A percentile compares a stretch with the other conserved stretches of the same genome.
Evolutionary conservation across 768 basidiomycete species (phyloP).

Genomic region (Sarcomyxa edulis): DNA sequence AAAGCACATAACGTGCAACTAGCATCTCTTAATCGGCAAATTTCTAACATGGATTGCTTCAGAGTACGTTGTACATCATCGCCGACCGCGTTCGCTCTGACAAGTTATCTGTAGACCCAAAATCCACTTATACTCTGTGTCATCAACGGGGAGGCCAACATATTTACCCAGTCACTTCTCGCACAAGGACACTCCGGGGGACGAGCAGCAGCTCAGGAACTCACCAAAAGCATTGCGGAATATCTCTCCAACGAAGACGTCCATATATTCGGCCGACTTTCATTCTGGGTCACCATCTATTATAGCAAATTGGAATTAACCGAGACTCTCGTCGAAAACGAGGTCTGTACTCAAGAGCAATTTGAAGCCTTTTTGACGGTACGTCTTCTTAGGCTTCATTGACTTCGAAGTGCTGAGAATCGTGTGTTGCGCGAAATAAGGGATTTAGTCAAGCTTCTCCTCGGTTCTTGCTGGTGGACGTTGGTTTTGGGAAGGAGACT

Average conservation of each 20-base stretch:
- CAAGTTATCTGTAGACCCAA: slow-evolving; percentile 38
- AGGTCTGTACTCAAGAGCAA: slow-evolving; percentile 58
- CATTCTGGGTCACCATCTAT: slow-evolving; percentile 74
- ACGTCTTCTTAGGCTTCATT: slow-evolving; percentile 9
- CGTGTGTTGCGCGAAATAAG: slow-evolving; percentile 17
- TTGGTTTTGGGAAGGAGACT: slow-evolving; percentile 57
- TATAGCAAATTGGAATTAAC: slow-evolving; percentile 56
- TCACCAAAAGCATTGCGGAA: slow-evolving; percentile 66
- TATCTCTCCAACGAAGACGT: slow-evolving; percentile 60
- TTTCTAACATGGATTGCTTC: slow-evolving; percentile 52
- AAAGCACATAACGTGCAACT: slow-evolving; percentile 67
- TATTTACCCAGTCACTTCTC: slow-evolving; percentile 58
- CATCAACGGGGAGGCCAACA: slow-evolving; percentile 66
- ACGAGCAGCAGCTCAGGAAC: slow-evolving; percentile 52
- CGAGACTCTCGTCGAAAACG: slow-evolving; percentile 43
- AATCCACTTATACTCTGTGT: slow-evolving; percentile 69
- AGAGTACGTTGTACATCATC: slow-evolving; percentile 23
- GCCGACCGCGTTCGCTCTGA: neutral
- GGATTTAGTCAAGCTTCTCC: slow-evolving; percentile 74
- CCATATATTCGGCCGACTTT: slow-evolving; percentile 56
- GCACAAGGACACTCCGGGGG: slow-evolving; percentile 64
- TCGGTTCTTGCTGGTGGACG: slow-evolving; percentile 66
- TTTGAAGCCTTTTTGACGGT: slow-evolving; percentile 63
- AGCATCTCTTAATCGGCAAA: slow-evolving; percentile 57
- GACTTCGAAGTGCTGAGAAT: neutral